phyloP scores from a whole-genome alignment of 495 filamentous ascomycete species.

The Podospora australis region DNA sequence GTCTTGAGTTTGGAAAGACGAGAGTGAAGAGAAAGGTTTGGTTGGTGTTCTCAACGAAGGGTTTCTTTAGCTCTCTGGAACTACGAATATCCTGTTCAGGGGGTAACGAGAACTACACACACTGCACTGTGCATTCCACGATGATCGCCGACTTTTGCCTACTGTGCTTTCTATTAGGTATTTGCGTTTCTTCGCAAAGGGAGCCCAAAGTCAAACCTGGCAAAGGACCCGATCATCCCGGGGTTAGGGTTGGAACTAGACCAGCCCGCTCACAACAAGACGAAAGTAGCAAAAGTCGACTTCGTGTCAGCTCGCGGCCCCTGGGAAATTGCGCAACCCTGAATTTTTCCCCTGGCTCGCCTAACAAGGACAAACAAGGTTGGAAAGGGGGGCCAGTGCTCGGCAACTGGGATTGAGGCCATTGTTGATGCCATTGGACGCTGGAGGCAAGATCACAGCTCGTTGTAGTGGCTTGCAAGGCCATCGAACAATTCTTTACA shows the following conservation, averaged over 20 bases:
- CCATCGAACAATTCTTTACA: too few species aligned
- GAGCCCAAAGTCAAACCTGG: too few species aligned
- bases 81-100: not conserved
- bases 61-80: not conserved
- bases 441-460: too few species aligned
- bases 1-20: too few species aligned
- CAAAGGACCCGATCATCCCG: not conserved
- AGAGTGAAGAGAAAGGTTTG: not conserved
- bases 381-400: not conserved
- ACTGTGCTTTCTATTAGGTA: not conserved
- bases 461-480: too few species aligned
- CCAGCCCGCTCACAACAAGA: conserved; percentile 8
- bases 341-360: not conserved
- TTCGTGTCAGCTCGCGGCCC: not conserved
- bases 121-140: not conserved
- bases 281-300: conserved; percentile 3
- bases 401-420: not conserved
- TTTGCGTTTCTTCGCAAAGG: too few species aligned
- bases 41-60: not conserved
- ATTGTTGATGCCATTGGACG: not conserved
- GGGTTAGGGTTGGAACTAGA: conserved; percentile 4
- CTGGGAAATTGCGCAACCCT: conserved; percentile 3
- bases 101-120: not conserved
- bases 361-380: too few species aligned
- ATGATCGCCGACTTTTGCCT: not conserved